Evolutionary conservation across 768 basidiomycete species (phyloP), one percentile per base, ranked within the genome.

Genomic region (Daedaleopsis nitida): DNA sequence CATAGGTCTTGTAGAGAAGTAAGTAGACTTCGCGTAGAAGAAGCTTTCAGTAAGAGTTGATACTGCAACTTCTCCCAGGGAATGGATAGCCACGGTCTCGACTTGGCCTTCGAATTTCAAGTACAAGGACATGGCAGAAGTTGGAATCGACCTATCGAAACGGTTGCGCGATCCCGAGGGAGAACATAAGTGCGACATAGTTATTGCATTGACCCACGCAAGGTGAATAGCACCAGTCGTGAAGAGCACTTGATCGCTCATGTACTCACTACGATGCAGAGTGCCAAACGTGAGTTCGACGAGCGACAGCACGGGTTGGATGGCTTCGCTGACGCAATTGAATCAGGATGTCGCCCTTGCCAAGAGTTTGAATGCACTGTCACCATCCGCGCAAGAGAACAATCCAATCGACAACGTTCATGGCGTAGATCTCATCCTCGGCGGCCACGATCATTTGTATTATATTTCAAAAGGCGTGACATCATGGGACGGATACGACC

Each of bases 1-100:
- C 32, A 88, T 97, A 49, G 94, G 94, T 3, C 81, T 97, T 0
- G 90, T 95, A 0, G 94, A 97, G 73, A 80, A 90, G 94, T 94
- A 63, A 38, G 77, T 32, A 32, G 27, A 32, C 27, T 32, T 32
- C 27, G 27, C 27, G 27, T 7, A 32, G 7, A 7, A 7, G 7
- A 32, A 32, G 27, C 27, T 32, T 32, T 7, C 27, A 32, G 27
- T 32, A 3, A 32, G 27, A 32, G 27, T 7, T 32, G 27, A 32
- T 68, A 42, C 14, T 8, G 17, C 44, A 13, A 35, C 27, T 32
- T 52, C 24, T 45, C 34, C 17, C 54, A 95, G 93, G 71, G 91
- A 91, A 68, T 96, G 94, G 94, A 94, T 96, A 54, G 80, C 80
- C 24, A 96, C 94, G 0, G 85, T 97, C 10, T 77, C 92, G 0